These are phyloP conservation scores for Wilcoxina mikolae DNA, from an alignment of 495 filamentous ascomycete species.

Conservation along the genomic window DNA sequence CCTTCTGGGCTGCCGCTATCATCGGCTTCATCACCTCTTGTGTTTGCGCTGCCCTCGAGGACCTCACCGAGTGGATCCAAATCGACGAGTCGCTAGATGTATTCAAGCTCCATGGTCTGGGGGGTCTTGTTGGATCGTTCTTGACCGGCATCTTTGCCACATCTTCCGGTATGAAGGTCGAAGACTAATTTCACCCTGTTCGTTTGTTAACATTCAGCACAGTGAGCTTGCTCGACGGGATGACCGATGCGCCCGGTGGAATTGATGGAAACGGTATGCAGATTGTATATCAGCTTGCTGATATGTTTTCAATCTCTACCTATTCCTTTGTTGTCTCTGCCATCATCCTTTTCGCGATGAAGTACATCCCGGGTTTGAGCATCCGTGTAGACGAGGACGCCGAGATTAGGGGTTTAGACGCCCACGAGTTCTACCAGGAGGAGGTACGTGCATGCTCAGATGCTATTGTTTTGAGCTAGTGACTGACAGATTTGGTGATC, in stretches of 20 bases:
- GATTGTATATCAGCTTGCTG: slow-evolving; percentile 45
- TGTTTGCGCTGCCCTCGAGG: slow-evolving; percentile 37
- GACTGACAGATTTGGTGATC: background rate
- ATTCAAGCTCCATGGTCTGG: slow-evolving; percentile 48
- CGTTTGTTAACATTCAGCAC: background rate
- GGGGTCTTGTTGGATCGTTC: slow-evolving; percentile 47
- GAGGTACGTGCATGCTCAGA: slow-evolving; percentile 29
- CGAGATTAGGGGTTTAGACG: slow-evolving; percentile 43
- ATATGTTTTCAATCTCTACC: slow-evolving; percentile 41
- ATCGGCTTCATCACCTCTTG: slow-evolving; percentile 46
- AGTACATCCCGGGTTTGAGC: slow-evolving; percentile 44
- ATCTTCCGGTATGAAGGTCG: background rate
- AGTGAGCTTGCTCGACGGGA: slow-evolving; percentile 23
- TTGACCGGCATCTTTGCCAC: slow-evolving; percentile 46
- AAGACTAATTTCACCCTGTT: background rate
- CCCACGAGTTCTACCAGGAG: slow-evolving; percentile 45
- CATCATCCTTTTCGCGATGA: slow-evolving; percentile 40
- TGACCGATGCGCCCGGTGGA: slow-evolving; percentile 35
- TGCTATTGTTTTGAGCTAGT: background rate
- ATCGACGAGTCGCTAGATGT: slow-evolving; percentile 51
- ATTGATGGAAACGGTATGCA: slow-evolving; percentile 46
- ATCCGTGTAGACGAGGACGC: slow-evolving; percentile 42
- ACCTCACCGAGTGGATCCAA: slow-evolving; percentile 42
- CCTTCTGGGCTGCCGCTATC: slow-evolving; percentile 40
- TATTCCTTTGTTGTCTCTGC: slow-evolving; percentile 44